A percentile compares a stretch with the other conserved stretches of the same genome.
Conservation (phyloP, 2,329 filamentous ascomycete genomes). For the Diaporthe australafricana region DNA sequence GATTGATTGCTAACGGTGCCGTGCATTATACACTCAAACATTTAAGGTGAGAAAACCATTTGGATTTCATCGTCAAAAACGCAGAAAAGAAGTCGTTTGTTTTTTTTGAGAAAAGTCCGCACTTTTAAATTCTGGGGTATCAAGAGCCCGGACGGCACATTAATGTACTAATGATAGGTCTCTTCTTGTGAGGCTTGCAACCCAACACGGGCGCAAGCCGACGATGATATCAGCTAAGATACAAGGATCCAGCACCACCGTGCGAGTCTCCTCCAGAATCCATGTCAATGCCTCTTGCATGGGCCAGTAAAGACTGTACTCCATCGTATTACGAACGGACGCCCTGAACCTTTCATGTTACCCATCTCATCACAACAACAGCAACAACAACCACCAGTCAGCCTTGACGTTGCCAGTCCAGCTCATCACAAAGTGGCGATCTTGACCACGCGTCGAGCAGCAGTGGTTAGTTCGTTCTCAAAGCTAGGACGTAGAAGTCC, state of each 20-base stretch:
- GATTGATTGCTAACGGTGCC: too few relatives aligned
- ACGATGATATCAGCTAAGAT: not conserved
- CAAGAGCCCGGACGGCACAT: not conserved
- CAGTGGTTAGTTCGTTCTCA: too few relatives aligned
- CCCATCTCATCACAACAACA: not conserved
- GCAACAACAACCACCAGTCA: not conserved
- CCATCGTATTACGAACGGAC: constrained; percentile 1
- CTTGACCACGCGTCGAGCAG: accelerated
- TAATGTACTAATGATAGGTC: not conserved
- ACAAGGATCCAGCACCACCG: not conserved
- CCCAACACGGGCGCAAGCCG: not conserved
- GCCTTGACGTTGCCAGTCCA: not conserved
- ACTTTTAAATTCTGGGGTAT: not conserved
- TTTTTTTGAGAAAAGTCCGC: too few relatives aligned
- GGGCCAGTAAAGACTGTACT: constrained; percentile 25
- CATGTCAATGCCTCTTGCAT: not conserved
- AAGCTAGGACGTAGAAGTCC: not conserved
- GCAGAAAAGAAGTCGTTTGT: too few relatives aligned
- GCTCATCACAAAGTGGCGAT: too few relatives aligned
- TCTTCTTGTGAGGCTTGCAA: not conserved
- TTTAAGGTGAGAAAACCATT: too few relatives aligned
- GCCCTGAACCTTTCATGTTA: not conserved
- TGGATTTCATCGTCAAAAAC: not conserved
- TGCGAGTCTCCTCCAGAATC: not conserved
- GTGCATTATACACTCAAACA: not conserved